These are phyloP conservation scores for Papilionanthe hybrid DNA, from an alignment of 116 monocot genomes.

Conservation along the genomic window DNA sequence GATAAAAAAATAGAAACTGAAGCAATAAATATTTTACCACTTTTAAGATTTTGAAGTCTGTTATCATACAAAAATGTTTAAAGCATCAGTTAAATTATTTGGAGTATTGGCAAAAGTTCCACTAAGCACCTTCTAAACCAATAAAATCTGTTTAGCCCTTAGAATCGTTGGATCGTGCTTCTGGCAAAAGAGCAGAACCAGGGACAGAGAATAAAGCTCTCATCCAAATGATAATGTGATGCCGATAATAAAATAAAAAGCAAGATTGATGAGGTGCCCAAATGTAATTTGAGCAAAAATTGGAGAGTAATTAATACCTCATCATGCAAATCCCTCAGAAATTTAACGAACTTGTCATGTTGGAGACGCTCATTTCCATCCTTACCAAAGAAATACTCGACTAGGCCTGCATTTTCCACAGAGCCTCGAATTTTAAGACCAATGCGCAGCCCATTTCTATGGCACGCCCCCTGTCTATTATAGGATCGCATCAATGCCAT, in stretches of 20 bases:
- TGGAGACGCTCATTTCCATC: slow-evolving; percentile 62
- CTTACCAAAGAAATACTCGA: slow-evolving; percentile 80
- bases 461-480: slow-evolving; percentile 76
- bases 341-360: slow-evolving; percentile 79
- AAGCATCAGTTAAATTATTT: too few species aligned
- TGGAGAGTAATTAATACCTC: slow-evolving; percentile 44
- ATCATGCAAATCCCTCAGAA: slow-evolving; percentile 70
- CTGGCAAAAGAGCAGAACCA: too few species aligned
- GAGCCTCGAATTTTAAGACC: slow-evolving; percentile 44
- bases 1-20: not conserved
- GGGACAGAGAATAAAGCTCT: too few species aligned
- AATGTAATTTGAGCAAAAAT: not conserved
- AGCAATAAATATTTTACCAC: too few species aligned
- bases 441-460: slow-evolving; percentile 54
- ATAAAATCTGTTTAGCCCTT: too few species aligned
- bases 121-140: too few species aligned
- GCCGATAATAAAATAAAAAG: not conserved
- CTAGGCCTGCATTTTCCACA: slow-evolving; percentile 68
- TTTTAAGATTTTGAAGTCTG: too few species aligned
- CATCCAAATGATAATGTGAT: not conserved
- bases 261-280: not conserved
- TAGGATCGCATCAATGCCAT: slow-evolving; percentile 78
- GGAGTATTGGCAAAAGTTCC: too few species aligned
- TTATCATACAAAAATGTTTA: too few species aligned
- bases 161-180: too few species aligned